phyloP scores from a whole-genome alignment of 192 early-diverging fungal genomes.

The Pilaira anomala region DNA sequence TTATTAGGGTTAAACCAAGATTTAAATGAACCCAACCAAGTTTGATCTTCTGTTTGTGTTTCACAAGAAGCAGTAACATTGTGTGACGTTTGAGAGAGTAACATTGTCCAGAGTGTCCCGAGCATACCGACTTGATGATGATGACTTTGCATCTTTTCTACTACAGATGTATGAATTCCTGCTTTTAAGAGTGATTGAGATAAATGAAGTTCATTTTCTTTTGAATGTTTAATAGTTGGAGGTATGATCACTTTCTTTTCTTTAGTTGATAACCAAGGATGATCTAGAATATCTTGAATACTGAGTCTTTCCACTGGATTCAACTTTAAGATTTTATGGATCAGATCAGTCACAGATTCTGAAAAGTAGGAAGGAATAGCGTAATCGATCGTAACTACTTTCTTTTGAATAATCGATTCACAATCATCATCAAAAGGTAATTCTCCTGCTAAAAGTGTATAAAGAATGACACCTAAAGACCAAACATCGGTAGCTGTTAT shows the following conservation, averaged over 20 bases:
- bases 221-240: not conserved
- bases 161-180: slow-evolving; percentile 54
- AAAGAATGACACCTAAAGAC: slow-evolving; percentile 91
- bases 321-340: slow-evolving; percentile 59
- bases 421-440: slow-evolving; percentile 81
- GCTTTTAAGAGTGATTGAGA: slow-evolving; percentile 40
- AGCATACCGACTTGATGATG: slow-evolving; percentile 52
- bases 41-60: not conserved
- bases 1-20: not conserved
- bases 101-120: slow-evolving; percentile 65
- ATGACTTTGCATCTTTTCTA: slow-evolving; percentile 52
- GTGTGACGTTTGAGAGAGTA: slow-evolving; percentile 40
- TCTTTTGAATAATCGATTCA: slow-evolving; percentile 61
- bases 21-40: not conserved
- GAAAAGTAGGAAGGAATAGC: slow-evolving; percentile 61
- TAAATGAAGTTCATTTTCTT: slow-evolving; percentile 40
- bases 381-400: slow-evolving; percentile 73
- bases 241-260: not conserved
- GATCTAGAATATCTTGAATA: slow-evolving; percentile 61
- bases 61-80: not conserved
- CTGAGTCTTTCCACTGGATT: slow-evolving; percentile 61
- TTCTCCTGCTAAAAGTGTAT: slow-evolving; percentile 80
- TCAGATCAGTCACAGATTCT: slow-evolving; percentile 50
- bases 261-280: slow-evolving; percentile 51
- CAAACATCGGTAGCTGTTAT: slow-evolving; percentile 90